Conservation (phyloP, 2,329 filamentous ascomycete genomes). For the Fusarium piperis region DNA sequence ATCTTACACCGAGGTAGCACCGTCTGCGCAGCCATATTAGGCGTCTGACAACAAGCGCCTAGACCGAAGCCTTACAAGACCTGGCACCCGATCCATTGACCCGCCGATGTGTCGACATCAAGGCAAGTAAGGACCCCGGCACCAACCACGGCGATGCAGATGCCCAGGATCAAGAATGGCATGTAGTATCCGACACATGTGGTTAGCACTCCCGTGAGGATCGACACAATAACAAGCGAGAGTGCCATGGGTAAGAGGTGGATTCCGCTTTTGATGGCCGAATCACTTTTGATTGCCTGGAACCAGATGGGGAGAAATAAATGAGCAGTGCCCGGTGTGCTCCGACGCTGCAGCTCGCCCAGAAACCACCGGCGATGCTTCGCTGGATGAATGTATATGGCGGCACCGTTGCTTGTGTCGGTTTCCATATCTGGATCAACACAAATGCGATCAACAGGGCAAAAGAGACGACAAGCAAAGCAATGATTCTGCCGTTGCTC, state of each 20-base stretch:
- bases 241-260: constrained; percentile 43
- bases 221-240: constrained; percentile 40
- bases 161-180: constrained; percentile 50
- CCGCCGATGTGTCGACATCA: constrained; percentile 21
- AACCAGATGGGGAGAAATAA: constrained; percentile 63
- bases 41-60: constrained; percentile 56
- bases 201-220: constrained; percentile 43
- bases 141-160: constrained; percentile 47
- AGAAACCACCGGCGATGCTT: constrained; percentile 50
- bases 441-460: constrained; percentile 55
- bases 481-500: constrained; percentile 14
- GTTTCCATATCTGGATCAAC: constrained; percentile 47
- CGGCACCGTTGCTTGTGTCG: constrained; percentile 52
- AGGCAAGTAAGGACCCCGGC: constrained; percentile 55
- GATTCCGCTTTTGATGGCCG: constrained; percentile 44
- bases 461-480: constrained; percentile 52
- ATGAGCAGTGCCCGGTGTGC: constrained; percentile 47
- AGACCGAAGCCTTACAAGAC: constrained; percentile 55
- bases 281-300: constrained; percentile 53
- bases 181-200: constrained; percentile 53
- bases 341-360: constrained; percentile 38
- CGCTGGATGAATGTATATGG: constrained; percentile 54
- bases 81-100: constrained; percentile 46
- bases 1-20: constrained; percentile 55
- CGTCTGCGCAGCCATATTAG: constrained; percentile 57